Evolutionary conservation across 495 filamentous ascomycete genomes (phyloP).

Genomic region (Penicillium taxi): DNA sequence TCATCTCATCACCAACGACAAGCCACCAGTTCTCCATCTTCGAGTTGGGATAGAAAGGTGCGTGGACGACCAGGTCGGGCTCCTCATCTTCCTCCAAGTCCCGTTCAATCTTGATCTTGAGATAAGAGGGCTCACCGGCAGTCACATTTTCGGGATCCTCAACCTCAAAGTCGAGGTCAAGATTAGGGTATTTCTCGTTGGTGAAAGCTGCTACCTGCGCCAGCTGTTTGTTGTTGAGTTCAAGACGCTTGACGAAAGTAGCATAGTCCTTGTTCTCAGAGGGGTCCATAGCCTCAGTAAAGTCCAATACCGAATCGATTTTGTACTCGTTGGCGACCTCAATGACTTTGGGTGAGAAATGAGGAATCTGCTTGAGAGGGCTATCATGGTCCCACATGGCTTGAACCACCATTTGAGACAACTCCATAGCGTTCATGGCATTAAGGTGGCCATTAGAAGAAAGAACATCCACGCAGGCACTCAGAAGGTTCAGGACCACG

Average conservation of each 20-base stretch:
- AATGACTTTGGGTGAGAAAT: conserved; percentile 78
- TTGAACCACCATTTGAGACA: conserved; percentile 99
- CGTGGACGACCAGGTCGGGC: conserved; percentile 78
- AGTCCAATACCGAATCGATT: conserved; percentile 90
- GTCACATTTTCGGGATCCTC: conserved; percentile 71
- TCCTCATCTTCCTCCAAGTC: conserved; percentile 72
- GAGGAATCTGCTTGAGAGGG: conserved; percentile 93
- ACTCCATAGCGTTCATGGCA: conserved; percentile 97
- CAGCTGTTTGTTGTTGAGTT: conserved; percentile 73
- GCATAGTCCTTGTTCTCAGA: conserved; percentile 75
- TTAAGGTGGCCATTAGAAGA: conserved; percentile 95
- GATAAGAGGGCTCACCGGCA: conserved; percentile 70
- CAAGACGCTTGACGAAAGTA: conserved; percentile 64
- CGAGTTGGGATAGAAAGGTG: conserved; percentile 83
- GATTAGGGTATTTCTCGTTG: conserved; percentile 91
- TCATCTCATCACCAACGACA: conserved; percentile 80
- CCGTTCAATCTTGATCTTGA: conserved; percentile 81
- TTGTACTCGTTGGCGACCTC: conserved; percentile 73
- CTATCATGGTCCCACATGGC: conserved; percentile 98
- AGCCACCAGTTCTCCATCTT: conserved; percentile 99
- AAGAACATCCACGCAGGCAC: conserved; percentile 88
- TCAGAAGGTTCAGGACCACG: conserved; percentile 81
- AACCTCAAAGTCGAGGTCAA: conserved; percentile 82
- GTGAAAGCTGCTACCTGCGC: conserved; percentile 87
- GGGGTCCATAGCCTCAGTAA: conserved; percentile 98